phyloP scores from a whole-genome alignment of 1,139 yeast species.

The Scheffersomyces segobiensis region DNA sequence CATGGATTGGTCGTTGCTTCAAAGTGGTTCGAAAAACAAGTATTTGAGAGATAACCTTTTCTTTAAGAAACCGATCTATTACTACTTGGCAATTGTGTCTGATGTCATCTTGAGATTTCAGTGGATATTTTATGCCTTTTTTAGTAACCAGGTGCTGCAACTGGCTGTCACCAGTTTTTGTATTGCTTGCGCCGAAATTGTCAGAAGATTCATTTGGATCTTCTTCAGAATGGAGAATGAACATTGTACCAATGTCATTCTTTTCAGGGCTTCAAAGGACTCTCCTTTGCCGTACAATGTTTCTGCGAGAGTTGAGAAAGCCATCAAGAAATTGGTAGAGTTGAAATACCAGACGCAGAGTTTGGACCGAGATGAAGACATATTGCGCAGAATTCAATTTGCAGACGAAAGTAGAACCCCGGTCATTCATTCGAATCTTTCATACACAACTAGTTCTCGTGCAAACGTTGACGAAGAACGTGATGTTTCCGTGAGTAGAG shows the following conservation, averaged over 20 bases:
- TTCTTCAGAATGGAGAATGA: slow-evolving; percentile 94
- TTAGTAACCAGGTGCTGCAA: slow-evolving; percentile 76
- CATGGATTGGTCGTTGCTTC: slow-evolving; percentile 94
- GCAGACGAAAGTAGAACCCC: slow-evolving; percentile 3
- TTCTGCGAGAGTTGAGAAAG: slow-evolving; percentile 34
- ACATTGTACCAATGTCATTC: slow-evolving; percentile 83
- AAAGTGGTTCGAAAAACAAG: slow-evolving; percentile 56
- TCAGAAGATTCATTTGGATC: slow-evolving; percentile 85
- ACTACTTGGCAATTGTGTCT: slow-evolving; percentile 70
- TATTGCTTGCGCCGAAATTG: slow-evolving; percentile 77
- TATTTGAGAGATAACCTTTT: slow-evolving; percentile 73
- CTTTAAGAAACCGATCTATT: slow-evolving; percentile 55
- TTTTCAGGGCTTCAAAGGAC: slow-evolving; percentile 85
- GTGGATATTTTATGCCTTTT: slow-evolving; percentile 84
- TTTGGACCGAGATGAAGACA: background rate
- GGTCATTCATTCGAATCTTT: background rate
- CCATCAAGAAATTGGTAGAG: slow-evolving; percentile 42
- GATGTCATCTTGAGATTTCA: slow-evolving; percentile 80
- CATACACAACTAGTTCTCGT: background rate
- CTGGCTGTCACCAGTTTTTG: slow-evolving; percentile 87
- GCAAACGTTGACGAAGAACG: slow-evolving; percentile 10
- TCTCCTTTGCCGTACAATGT: slow-evolving; percentile 79
- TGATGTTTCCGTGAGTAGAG: slow-evolving; percentile 11
- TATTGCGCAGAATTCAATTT: background rate
- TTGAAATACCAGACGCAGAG: slow-evolving; percentile 24